A percentile compares a stretch with the other conserved stretches of the same genome.
Evolutionary conservation across 305 asterid genomes (phyloP).

Genomic region (Fraxinus velutina): DNA sequence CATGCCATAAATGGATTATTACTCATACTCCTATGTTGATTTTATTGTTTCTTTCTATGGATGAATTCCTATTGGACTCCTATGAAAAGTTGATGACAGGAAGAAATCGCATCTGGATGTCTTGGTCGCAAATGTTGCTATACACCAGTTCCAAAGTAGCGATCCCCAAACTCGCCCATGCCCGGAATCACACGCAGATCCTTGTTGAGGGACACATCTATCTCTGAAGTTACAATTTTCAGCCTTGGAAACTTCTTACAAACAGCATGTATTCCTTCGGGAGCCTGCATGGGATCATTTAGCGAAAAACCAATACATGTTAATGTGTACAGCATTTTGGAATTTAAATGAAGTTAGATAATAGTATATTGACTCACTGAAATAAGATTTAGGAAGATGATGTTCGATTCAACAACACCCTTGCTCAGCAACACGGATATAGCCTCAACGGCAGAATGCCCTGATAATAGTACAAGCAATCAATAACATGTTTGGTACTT

Average conservation of each 20-base stretch:
- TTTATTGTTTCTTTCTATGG: neutral
- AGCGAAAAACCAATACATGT: neutral
- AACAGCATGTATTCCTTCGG: conserved; percentile 77
- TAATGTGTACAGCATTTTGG: neutral
- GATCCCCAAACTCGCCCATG: conserved; percentile 94
- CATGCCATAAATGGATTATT: neutral
- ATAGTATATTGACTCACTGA: conserved; percentile 45
- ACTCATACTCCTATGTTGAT: neutral
- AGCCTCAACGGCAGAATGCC: conserved; percentile 86
- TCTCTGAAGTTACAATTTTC: conserved; percentile 87
- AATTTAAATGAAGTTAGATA: neutral
- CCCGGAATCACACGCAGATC: conserved; percentile 75
- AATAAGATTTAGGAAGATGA: conserved; percentile 83
- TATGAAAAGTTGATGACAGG: neutral
- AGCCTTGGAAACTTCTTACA: conserved; percentile 65
- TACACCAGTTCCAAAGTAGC: conserved; percentile 73
- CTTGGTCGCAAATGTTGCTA: neutral
- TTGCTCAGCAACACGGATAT: conserved; percentile 70
- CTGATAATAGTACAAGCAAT: conserved; percentile 28
- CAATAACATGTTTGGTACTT: neutral
- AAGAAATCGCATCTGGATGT: neutral
- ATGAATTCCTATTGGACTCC: neutral
- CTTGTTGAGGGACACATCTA: conserved; percentile 58
- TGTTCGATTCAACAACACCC: conserved; percentile 83
- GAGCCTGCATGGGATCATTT: conserved; percentile 55